Base-by-base conservation (phyloP, 2,329 filamentous ascomycete genomes). In the Alternaria brassicae region DNA sequence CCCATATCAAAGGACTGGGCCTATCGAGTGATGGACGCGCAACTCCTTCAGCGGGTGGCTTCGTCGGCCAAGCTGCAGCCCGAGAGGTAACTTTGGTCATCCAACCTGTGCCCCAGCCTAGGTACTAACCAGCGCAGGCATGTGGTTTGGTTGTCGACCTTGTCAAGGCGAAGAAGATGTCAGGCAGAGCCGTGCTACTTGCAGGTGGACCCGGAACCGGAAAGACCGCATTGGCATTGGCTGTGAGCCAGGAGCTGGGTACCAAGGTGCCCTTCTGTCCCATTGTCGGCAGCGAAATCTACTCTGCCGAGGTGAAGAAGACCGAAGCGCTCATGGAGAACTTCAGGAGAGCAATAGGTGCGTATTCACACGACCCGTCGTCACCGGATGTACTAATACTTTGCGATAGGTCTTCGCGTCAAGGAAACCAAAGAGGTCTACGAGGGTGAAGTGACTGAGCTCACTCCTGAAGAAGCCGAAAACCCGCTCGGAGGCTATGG, bases 291-390 rank as follows among this genome's bases (percentile, higher is more conserved):
- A 97, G 93, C 83, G 95, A 99, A 81, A 91, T 99, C 72, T 99
- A 97, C 82, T 97, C 92, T 69, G 90, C 94, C 44, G 95, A 99
- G 81, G 93, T 99, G 65, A 99, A 99, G 88, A 99, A 99, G 88
- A 99, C 95, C 49, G 95, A 99, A 80, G 91, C 96, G 68, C 83
- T 99, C 77, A 98, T 98, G 95, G 95, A 99, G 85, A 98, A 98
- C 83, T 99, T 99, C 80, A 88, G 95, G 77, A 86, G 95, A 76
- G 95, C 95, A 59, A 99, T 99, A 78, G 95, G 94, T 86, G 81
- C 23, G 71, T 58, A 54, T 32, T 25, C 25, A 21, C n/a, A 41
- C 44, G 7, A 17, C 45, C 17, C 2, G 36, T 41, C 28, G 5
- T 6, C 6, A 32, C 41, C 4, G 23, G 1, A 1, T 40, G 39